These are phyloP conservation scores for Phialemoniopsis sp. DNA, from an alignment of 2,329 filamentous ascomycete species.

Conservation along the genomic window DNA sequence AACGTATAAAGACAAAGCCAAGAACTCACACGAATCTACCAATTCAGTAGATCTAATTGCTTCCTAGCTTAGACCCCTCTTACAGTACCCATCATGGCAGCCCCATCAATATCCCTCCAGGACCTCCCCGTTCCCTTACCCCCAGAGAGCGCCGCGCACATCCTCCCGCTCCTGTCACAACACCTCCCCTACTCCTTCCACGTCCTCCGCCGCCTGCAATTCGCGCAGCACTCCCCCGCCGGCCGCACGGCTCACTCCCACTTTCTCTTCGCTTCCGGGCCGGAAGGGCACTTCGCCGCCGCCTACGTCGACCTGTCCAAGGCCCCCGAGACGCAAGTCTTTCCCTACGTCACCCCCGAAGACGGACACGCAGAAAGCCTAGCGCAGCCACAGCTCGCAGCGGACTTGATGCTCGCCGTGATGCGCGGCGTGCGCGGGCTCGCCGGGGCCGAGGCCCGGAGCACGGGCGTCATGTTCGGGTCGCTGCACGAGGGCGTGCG, in stretches of 20 bases:
- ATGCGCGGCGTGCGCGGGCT: slow-evolving; percentile 19
- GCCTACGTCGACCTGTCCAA: slow-evolving; percentile 59
- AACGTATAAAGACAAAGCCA: no score
- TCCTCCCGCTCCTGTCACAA: slow-evolving; percentile 37
- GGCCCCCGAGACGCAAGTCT: slow-evolving; percentile 60
- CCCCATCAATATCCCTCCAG: slow-evolving; percentile 4
- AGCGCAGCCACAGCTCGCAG: not conserved
- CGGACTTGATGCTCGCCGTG: slow-evolving; percentile 18
- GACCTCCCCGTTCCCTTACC: slow-evolving; percentile 13
- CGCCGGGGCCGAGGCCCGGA: slow-evolving; percentile 12
- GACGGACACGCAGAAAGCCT: slow-evolving; percentile 10
- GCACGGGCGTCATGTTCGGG: slow-evolving; percentile 28
- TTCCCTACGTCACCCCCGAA: slow-evolving; percentile 55
- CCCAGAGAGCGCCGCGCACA: slow-evolving; percentile 21
- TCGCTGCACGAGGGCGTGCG: slow-evolving; percentile 32
- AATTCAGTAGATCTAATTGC: no score
- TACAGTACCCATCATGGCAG: no score
- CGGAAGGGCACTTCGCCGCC: slow-evolving; percentile 41
- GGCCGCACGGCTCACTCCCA: slow-evolving; percentile 37
- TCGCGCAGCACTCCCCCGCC: slow-evolving; percentile 34
- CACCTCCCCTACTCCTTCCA: slow-evolving; percentile 56
- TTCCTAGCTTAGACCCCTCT: no score
- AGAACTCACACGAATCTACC: no score
- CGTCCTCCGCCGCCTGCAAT: slow-evolving; percentile 60
- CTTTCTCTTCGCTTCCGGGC: slow-evolving; percentile 29